Percentiles rank a stretch among this genome's conserved stretches.
phyloP scores from a whole-genome alignment of 345 rosid species.

The Dipteronia dyeriana region DNA sequence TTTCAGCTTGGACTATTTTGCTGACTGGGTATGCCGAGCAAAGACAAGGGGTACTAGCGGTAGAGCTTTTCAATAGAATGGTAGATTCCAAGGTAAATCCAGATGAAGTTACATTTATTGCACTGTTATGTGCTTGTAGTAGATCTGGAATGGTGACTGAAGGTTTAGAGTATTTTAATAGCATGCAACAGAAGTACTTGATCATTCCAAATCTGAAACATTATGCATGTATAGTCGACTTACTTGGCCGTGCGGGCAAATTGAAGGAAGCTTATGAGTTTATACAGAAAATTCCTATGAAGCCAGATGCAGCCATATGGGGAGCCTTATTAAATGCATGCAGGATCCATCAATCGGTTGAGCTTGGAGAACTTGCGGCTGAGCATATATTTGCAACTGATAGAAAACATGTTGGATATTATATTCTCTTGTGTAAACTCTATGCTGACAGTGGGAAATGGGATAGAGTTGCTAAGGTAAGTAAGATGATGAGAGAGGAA shows the following conservation, averaged over 20 bases:
- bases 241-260: constrained; percentile 74
- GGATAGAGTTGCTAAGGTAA: constrained; percentile 68
- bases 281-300: constrained; percentile 59
- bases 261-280: constrained; percentile 64
- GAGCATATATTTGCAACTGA: constrained; percentile 57
- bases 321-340: constrained; percentile 84
- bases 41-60: constrained; percentile 60
- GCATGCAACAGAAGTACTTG: constrained; percentile 57
- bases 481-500: constrained; percentile 58
- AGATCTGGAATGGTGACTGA: constrained; percentile 72
- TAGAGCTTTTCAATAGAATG: constrained; percentile 64
- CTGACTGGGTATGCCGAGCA: constrained; percentile 69
- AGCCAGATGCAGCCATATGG: constrained; percentile 81
- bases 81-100: constrained; percentile 53
- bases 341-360: constrained; percentile 54
- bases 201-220: constrained; percentile 71
- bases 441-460: constrained; percentile 65
- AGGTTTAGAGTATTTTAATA: constrained; percentile 59
- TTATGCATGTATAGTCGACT: constrained; percentile 82
- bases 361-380: constrained; percentile 73
- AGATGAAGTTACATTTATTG: constrained; percentile 73
- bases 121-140: constrained; percentile 75
- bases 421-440: constrained; percentile 67
- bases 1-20: constrained; percentile 81
- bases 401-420: constrained; percentile 64